phyloP scores from a whole-genome alignment of 2,329 filamentous ascomycete genomes.

The Colletotrichum aenigma region DNA sequence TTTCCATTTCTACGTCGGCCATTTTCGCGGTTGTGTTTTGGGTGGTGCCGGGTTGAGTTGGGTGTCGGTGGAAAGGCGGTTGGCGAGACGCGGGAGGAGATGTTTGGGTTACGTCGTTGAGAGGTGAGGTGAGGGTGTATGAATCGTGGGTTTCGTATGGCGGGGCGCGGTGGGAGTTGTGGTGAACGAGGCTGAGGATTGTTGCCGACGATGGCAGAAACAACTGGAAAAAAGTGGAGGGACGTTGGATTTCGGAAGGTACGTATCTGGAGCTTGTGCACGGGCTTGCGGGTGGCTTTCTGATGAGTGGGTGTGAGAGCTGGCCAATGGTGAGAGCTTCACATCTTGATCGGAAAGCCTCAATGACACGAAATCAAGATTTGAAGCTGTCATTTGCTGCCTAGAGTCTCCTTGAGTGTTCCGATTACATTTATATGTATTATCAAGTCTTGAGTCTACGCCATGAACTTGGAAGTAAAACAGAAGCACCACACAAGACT shows the following conservation, averaged over 20 bases:
- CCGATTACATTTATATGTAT: no score
- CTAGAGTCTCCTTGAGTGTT: no score
- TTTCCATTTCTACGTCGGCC: conserved; percentile 64
- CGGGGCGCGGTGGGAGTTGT: not conserved
- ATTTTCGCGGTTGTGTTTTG: conserved; percentile 33
- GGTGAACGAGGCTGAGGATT: conserved; percentile 1
- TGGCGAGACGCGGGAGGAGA: not conserved
- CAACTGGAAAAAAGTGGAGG: not conserved
- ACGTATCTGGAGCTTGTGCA: conserved; percentile 9
- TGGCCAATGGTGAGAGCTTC: not conserved
- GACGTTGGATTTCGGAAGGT: not conserved
- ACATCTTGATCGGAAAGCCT: not conserved
- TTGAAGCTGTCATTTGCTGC: not conserved
- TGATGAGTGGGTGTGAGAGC: not conserved
- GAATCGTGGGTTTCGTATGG: not conserved
- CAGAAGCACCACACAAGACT: not conserved
- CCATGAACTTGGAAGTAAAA: no score
- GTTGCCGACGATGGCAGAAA: not conserved
- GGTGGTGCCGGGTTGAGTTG: not conserved
- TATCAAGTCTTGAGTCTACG: fast-evolving
- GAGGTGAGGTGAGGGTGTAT: not conserved
- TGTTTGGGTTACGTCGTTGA: not conserved
- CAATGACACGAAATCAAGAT: not conserved
- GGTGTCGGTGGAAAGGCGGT: not conserved
- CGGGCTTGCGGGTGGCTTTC: not conserved